phyloP scores from a whole-genome alignment of 2,329 filamentous ascomycete species.

The Paraphoma sp. region DNA sequence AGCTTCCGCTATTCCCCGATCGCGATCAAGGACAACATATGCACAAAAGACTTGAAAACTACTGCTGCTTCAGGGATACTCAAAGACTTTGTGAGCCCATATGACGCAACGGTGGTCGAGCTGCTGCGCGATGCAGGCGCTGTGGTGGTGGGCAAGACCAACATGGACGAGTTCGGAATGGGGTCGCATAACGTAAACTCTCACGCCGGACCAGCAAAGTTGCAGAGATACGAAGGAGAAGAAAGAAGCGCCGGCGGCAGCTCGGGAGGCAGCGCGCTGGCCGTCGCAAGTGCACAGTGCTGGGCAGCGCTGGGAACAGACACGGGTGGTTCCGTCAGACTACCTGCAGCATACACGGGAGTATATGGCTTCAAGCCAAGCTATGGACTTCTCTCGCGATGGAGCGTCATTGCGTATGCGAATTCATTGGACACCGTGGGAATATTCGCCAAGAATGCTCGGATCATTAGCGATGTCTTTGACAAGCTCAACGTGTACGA shows the following conservation, averaged over 20 bases:
- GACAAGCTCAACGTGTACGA: conserved; percentile 67
- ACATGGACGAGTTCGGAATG: conserved; percentile 97
- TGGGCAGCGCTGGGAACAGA: conserved; percentile 85
- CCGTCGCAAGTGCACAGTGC: conserved; percentile 71
- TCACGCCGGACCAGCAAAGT: conserved; percentile 66
- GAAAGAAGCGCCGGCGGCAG: conserved; percentile 58
- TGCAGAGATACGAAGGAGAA: conserved; percentile 54
- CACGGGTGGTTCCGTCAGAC: conserved; percentile 85
- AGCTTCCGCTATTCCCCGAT: conserved; percentile 45
- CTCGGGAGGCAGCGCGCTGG: conserved; percentile 91
- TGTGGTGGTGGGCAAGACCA: conserved; percentile 77
- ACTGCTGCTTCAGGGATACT: conserved; percentile 85
- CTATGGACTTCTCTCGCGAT: conserved; percentile 84
- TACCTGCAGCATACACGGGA: conserved; percentile 87
- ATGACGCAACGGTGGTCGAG: conserved; percentile 79
- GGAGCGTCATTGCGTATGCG: conserved; percentile 88
- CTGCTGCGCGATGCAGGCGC: conserved; percentile 70
- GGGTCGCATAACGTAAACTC: conserved; percentile 80
- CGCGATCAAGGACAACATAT: conserved; percentile 61
- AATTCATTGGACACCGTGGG: conserved; percentile 94
- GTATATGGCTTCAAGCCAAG: conserved; percentile 88
- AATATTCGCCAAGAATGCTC: conserved; percentile 66
- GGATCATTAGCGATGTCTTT: conserved; percentile 55
- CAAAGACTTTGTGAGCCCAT: conserved; percentile 71
- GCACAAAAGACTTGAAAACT: conserved; percentile 60